Percentiles rank a stretch among this genome's conserved stretches.
phyloP scores from a whole-genome alignment of 2,329 filamentous ascomycete genomes.

The Balansia obtecta region DNA sequence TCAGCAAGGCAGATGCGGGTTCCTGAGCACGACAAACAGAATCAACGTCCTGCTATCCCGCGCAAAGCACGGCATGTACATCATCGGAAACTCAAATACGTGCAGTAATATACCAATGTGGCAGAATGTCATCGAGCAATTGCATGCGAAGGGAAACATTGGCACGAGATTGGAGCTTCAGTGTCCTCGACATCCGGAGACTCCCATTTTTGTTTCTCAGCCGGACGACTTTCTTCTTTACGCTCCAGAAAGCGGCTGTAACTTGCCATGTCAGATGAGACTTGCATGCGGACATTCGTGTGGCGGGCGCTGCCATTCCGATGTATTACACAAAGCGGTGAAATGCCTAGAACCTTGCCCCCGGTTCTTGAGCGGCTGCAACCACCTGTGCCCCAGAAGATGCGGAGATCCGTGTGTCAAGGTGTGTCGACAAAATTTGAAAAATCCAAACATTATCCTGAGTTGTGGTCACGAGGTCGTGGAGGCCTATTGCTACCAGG shows the following conservation, averaged over 20 bases:
- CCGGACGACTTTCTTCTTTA: slow-evolving; percentile 45
- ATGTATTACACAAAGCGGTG: slow-evolving; percentile 32
- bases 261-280: slow-evolving; percentile 34
- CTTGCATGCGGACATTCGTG: slow-evolving; percentile 37
- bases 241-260: slow-evolving; percentile 52
- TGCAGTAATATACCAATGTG: slow-evolving; percentile 50
- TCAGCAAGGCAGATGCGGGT: slow-evolving; percentile 42
- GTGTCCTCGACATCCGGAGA: slow-evolving; percentile 48
- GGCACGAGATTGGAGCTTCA: slow-evolving; percentile 38
- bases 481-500: slow-evolving; percentile 23
- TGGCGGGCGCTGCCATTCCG: slow-evolving; percentile 32
- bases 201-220: slow-evolving; percentile 32
- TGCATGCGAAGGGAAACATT: slow-evolving; percentile 32
- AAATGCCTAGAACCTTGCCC: slow-evolving; percentile 33
- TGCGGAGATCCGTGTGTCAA: background rate
- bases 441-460: background rate
- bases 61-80: slow-evolving; percentile 56
- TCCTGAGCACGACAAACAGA: slow-evolving; percentile 52
- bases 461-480: background rate
- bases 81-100: slow-evolving; percentile 55
- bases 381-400: slow-evolving; percentile 12
- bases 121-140: slow-evolving; percentile 40
- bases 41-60: slow-evolving; percentile 59
- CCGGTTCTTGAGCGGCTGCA: slow-evolving; percentile 27
- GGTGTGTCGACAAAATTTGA: background rate